Base-by-base conservation (phyloP, 441 rosid species). In the Gossypium davidsonii region DNA sequence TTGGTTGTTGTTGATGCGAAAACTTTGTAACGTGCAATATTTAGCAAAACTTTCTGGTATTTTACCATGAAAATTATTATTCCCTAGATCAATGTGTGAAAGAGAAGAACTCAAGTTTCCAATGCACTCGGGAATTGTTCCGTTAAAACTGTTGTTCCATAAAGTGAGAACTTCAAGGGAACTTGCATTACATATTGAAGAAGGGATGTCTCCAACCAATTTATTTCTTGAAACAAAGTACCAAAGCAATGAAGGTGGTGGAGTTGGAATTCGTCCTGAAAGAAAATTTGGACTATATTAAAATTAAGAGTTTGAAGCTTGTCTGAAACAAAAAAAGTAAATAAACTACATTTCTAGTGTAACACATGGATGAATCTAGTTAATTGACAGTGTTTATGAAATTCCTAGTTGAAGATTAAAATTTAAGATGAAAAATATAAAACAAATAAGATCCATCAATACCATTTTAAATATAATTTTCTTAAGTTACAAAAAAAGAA, bases 151-250 rank as follows among this genome's bases (percentile, higher is more conserved):
- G 52, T 73, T 76, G 2, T 55, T 42, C 2, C 75, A 77, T 57
- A 81, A 61, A 58, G 56, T 77, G 6, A 81, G 61, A 46, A 63
- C 63, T 11, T 55, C 8, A 0, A 79, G 31, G n/a, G 49, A 74
- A 0, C 68, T 72, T 5, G 64, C 15, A 1, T 74, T 20, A 58
- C 83, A 81, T 6, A 83, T 57, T 1, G 10, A 28, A 23, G 58
- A 64, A 52, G 79, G 49, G n/a, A 81, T 61, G 9, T 71, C 28
- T 56, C 79, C 79, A 1, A 48, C 63, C 0, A 79, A 31, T 3
- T 51, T 73, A 12, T 81, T 55, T 25, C 64, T 34, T 2, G 72
- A 20, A 55, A 1, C 21, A n/a, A 17, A 7, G 8, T n/a, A 55
- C 60, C 28, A 58, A 18, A 1, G 69, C 25, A 55, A 9, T 25